Conservation (phyloP, 495 filamentous ascomycete genomes). For the Aspergillus taichungensis region DNA sequence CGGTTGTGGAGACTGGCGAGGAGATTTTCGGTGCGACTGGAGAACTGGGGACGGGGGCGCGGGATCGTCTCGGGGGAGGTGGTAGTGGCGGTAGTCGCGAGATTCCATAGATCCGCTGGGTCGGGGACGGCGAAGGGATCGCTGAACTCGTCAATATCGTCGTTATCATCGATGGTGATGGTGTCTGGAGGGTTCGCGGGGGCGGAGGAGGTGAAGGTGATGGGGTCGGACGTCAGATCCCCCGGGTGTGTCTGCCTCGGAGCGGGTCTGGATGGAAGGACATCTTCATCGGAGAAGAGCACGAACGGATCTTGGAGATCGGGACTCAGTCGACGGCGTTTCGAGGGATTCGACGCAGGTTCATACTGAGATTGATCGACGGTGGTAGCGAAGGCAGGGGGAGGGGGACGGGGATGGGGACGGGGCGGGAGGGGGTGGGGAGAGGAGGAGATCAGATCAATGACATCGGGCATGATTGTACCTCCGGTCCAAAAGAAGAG, state of each 20-base stretch:
- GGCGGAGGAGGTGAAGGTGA: slow-evolving; percentile 45
- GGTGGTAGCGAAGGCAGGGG: slow-evolving; percentile 1
- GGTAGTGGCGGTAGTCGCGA: neutral
- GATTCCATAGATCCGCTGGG: slow-evolving; percentile 18
- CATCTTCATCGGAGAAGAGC: slow-evolving; percentile 31
- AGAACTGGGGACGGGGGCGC: slow-evolving; percentile 15
- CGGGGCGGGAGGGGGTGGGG: slow-evolving; percentile 18
- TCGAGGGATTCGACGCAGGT: slow-evolving; percentile 29
- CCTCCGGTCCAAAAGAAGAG: neutral
- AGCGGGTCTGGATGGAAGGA: slow-evolving; percentile 15
- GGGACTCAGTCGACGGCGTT: slow-evolving; percentile 34
- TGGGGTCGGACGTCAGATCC: slow-evolving; percentile 38
- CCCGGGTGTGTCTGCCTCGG: slow-evolving; percentile 6
- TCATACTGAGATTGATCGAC: slow-evolving; percentile 22
- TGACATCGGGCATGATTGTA: slow-evolving; percentile 33
- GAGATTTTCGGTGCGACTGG: slow-evolving; percentile 32
- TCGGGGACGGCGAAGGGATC: slow-evolving; percentile 25
- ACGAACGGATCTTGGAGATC: slow-evolving; percentile 17
- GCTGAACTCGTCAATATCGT: slow-evolving; percentile 33
- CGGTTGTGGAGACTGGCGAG: slow-evolving; percentile 21
- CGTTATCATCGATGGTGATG: slow-evolving; percentile 33
- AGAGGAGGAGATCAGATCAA: slow-evolving; percentile 35
- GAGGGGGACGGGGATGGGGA: slow-evolving; percentile 10
- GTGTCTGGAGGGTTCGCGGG: slow-evolving; percentile 11
- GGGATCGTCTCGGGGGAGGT: slow-evolving; percentile 2